phyloP scores from a whole-genome alignment of 1,284 basidiomycete genomes.

The Austroboletus niveus region DNA sequence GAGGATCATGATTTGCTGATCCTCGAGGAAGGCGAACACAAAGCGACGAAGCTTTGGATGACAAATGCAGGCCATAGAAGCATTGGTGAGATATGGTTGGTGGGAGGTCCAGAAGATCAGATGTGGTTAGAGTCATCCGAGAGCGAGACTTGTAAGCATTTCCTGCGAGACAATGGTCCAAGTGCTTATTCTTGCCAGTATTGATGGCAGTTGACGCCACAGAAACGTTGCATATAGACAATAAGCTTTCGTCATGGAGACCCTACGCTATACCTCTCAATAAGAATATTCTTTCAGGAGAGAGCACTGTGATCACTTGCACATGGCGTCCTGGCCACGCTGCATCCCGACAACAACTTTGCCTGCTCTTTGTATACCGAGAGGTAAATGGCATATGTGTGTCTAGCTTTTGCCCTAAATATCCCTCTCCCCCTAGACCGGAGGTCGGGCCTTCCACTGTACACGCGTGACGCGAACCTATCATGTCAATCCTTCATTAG shows the following conservation, averaged over 20 bases:
- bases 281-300: constrained; percentile 32
- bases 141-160: constrained; percentile 17
- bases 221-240: constrained; percentile 41
- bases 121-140: constrained; percentile 45
- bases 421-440: constrained; percentile 35
- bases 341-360: constrained; percentile 49
- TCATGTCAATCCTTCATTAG: constrained; percentile 56
- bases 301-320: constrained; percentile 51
- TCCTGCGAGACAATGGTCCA: constrained; percentile 6
- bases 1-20: constrained; percentile 49
- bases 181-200: constrained; percentile 32
- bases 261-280: constrained; percentile 49
- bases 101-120: constrained; percentile 57
- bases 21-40: constrained; percentile 64
- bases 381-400: constrained; percentile 46
- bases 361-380: constrained; percentile 65
- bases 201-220: constrained; percentile 3
- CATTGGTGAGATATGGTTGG: constrained; percentile 68
- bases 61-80: constrained; percentile 57
- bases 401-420: neutral
- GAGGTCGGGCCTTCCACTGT: constrained; percentile 51
- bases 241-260: constrained; percentile 49
- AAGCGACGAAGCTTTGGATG: constrained; percentile 51
- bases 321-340: constrained; percentile 49
- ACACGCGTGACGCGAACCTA: constrained; percentile 54